Percentiles rank a stretch among this genome's conserved stretches.
phyloP scores from a whole-genome alignment of 1,139 yeast species.

The Geotrichum europaeum region DNA sequence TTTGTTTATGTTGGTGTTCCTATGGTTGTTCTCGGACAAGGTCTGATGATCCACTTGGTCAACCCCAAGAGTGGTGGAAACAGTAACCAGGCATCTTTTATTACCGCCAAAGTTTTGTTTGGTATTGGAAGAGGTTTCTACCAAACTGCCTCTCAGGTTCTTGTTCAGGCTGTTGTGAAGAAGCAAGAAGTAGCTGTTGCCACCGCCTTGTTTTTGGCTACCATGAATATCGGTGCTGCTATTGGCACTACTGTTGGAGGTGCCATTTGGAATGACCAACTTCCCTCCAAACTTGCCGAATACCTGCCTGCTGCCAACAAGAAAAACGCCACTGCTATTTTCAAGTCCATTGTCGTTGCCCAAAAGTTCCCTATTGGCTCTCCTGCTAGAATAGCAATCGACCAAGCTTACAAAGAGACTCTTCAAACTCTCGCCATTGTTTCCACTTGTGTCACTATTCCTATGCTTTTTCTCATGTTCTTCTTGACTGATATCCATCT shows the following conservation, averaged over 20 bases:
- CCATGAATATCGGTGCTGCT: slow-evolving; percentile 30
- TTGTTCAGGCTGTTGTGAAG: slow-evolving; percentile 22
- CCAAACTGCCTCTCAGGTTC: slow-evolving; percentile 23
- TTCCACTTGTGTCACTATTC: slow-evolving; percentile 10
- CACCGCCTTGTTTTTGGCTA: slow-evolving; percentile 24
- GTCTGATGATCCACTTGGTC: slow-evolving; percentile 16
- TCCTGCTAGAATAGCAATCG: slow-evolving; percentile 12
- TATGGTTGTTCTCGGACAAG: slow-evolving; percentile 16
- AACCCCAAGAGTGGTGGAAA: slow-evolving; percentile 1
- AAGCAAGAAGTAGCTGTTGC: slow-evolving; percentile 24
- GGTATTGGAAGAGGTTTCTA: slow-evolving; percentile 25
- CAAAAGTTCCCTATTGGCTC: slow-evolving; percentile 8
- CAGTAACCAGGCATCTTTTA: slow-evolving; percentile 17
- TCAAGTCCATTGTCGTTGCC: slow-evolving; percentile 14
- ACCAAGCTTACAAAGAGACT: slow-evolving; percentile 12
- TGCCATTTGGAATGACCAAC: slow-evolving; percentile 31
- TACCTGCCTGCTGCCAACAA: slow-evolving; percentile 19
- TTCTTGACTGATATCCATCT: slow-evolving; percentile 11
- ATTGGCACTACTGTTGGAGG: slow-evolving; percentile 32
- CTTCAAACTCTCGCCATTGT: slow-evolving; percentile 14
- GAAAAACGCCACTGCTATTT: slow-evolving; percentile 14
- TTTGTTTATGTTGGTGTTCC: slow-evolving; percentile 15
- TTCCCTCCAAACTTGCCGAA: slow-evolving; percentile 23
- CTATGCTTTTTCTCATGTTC: slow-evolving; percentile 15
- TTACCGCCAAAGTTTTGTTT: slow-evolving; percentile 21